These are phyloP conservation scores for Wickerhamiella lipophila DNA, from an alignment of 805 yeast species.

Conservation along the genomic window DNA sequence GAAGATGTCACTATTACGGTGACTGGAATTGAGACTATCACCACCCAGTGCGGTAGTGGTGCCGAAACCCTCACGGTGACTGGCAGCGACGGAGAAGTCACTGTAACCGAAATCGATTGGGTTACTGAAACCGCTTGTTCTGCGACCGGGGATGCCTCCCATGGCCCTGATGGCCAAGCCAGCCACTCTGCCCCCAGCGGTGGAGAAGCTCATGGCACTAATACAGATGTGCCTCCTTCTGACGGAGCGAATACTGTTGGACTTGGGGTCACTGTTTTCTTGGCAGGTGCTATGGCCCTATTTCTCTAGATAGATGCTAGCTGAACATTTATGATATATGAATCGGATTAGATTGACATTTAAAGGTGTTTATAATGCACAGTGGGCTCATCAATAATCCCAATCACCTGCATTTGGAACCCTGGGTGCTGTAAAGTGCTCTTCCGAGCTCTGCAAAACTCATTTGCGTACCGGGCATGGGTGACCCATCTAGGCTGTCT, in stretches of 20 bases:
- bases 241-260: background rate
- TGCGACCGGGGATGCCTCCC: background rate
- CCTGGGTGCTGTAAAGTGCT: no score
- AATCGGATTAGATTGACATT: no score
- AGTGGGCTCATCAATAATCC: no score
- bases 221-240: background rate
- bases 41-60: background rate
- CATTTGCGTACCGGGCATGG: no score
- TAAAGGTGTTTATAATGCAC: no score
- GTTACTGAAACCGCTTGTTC: constrained; percentile 1
- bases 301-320: background rate
- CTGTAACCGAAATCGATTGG: constrained; percentile 1
- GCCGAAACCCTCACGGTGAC: background rate
- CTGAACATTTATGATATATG: no score
- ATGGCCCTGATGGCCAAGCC: background rate
- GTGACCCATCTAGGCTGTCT: no score
- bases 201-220: background rate
- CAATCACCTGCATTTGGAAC: no score
- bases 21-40: background rate
- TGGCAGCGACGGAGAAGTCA: constrained; percentile 1
- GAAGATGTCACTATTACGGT: constrained; percentile 12
- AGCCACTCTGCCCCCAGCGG: background rate
- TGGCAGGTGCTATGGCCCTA: background rate
- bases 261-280: background rate
- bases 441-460: no score